Conservation (phyloP, 2,329 filamentous ascomycete genomes). For the Hortaea sp. region DNA sequence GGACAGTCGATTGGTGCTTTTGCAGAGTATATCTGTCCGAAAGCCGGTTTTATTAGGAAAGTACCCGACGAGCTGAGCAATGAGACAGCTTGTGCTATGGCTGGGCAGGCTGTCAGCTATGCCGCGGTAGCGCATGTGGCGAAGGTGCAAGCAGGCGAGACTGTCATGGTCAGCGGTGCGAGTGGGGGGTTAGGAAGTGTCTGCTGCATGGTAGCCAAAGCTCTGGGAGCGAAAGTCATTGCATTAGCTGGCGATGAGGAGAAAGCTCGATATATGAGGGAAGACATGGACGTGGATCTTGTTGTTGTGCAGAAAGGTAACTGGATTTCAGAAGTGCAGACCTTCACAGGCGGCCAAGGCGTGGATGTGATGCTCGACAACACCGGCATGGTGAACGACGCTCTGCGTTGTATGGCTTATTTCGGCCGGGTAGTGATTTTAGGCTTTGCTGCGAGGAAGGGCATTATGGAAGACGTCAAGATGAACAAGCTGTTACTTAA, state of each 20-base stretch:
- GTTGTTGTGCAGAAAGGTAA: constrained; percentile 33
- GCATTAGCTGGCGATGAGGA: constrained; percentile 40
- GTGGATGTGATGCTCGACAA: constrained; percentile 51
- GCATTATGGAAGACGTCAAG: constrained; percentile 44
- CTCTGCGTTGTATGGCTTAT: constrained; percentile 45
- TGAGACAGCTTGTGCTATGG: constrained; percentile 43
- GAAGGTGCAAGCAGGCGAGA: constrained; percentile 36
- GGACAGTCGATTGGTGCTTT: constrained; percentile 44
- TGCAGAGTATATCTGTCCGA: constrained; percentile 40
- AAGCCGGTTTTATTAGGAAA: constrained; percentile 29
- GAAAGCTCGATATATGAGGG: constrained; percentile 31
- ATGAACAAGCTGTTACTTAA: constrained; percentile 48
- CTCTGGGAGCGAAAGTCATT: constrained; percentile 43
- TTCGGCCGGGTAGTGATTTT: constrained; percentile 46
- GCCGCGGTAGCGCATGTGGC: constrained; percentile 38
- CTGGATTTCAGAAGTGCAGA: constrained; percentile 45
- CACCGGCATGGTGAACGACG: constrained; percentile 47
- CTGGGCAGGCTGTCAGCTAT: constrained; percentile 45
- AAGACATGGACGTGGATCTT: constrained; percentile 19
- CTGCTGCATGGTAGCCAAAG: constrained; percentile 46
- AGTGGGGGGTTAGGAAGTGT: constrained; percentile 47
- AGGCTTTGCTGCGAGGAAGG: constrained; percentile 47
- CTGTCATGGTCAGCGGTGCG: constrained; percentile 46
- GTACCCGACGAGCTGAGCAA: constrained; percentile 39
- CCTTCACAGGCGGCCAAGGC: constrained; percentile 38